Conservation (phyloP, 345 rosid genomes). For the Eucalyptus curtisii region DNA sequence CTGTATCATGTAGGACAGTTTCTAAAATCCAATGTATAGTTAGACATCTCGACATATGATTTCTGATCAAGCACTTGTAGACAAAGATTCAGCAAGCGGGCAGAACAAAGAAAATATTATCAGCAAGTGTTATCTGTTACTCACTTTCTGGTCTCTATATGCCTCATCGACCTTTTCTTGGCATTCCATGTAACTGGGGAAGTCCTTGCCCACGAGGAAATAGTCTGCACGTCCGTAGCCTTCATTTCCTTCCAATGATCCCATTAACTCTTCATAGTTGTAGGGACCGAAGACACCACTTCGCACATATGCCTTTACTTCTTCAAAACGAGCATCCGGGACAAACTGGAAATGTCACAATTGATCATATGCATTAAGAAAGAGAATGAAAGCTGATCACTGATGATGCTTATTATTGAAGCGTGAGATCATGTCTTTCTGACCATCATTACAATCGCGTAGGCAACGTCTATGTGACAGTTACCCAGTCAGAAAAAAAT, state of each 20-base stretch:
- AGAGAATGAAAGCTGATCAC: neutral
- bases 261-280: constrained; percentile 36
- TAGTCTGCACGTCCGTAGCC: constrained; percentile 40
- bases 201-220: constrained; percentile 53
- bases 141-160: constrained; percentile 40
- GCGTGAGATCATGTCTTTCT: neutral
- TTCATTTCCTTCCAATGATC: constrained; percentile 43
- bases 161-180: constrained; percentile 47
- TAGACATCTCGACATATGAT: neutral
- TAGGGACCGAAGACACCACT: constrained; percentile 30
- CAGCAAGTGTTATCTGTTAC: neutral
- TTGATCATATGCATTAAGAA: neutral
- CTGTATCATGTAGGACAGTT: neutral
- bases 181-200: constrained; percentile 46
- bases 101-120: neutral
- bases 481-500: neutral
- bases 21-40: neutral
- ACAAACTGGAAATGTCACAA: constrained; percentile 14
- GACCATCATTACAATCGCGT: neutral
- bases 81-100: neutral
- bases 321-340: constrained; percentile 32
- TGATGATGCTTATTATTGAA: neutral
- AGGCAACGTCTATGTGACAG: neutral
- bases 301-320: constrained; percentile 29
- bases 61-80: neutral